Percentiles rank a stretch among this genome's conserved stretches.
Evolutionary conservation across 2,329 filamentous ascomycete species (phyloP).

Genomic region (Rhytidhysteron rufulum): DNA sequence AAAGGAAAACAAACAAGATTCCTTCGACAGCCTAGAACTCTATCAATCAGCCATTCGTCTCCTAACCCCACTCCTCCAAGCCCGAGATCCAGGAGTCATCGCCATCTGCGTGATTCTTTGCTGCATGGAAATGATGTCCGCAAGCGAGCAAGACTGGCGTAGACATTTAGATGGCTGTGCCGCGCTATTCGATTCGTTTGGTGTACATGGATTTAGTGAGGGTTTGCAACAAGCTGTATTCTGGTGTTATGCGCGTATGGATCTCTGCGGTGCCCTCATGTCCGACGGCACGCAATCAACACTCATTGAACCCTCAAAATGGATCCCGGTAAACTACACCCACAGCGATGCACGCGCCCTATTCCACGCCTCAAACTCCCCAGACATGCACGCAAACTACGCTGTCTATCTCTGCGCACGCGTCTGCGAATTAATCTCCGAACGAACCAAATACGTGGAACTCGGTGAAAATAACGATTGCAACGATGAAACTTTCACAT

Average conservation of each 20-base stretch:
- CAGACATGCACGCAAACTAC: constrained; percentile 51
- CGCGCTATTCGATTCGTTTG: constrained; percentile 47
- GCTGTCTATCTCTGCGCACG: constrained; percentile 48
- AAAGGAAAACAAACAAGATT: constrained; percentile 36
- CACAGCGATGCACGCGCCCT: constrained; percentile 21
- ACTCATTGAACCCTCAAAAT: constrained; percentile 46
- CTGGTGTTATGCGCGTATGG: constrained; percentile 55
- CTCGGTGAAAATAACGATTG: constrained; percentile 46
- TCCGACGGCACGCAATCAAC: constrained; percentile 46
- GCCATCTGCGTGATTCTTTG: constrained; percentile 53
- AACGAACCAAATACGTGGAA: constrained; percentile 48
- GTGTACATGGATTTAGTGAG: constrained; percentile 50
- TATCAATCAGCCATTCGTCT: constrained; percentile 52
- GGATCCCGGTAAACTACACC: constrained; percentile 36
- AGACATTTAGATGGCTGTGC: constrained; percentile 53
- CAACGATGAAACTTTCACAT: constrained; percentile 37
- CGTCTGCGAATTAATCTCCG: constrained; percentile 47
- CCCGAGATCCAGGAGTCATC: constrained; percentile 48
- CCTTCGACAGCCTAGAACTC: constrained; percentile 45
- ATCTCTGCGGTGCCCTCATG: constrained; percentile 52
- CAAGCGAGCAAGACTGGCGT: constrained; percentile 44
- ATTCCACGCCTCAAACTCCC: constrained; percentile 33
- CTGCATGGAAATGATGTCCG: constrained; percentile 50
- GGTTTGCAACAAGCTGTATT: constrained; percentile 51
- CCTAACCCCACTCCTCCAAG: constrained; percentile 46